Conservation (phyloP, 1,284 basidiomycete species). For the Entoloma clypeatum region DNA sequence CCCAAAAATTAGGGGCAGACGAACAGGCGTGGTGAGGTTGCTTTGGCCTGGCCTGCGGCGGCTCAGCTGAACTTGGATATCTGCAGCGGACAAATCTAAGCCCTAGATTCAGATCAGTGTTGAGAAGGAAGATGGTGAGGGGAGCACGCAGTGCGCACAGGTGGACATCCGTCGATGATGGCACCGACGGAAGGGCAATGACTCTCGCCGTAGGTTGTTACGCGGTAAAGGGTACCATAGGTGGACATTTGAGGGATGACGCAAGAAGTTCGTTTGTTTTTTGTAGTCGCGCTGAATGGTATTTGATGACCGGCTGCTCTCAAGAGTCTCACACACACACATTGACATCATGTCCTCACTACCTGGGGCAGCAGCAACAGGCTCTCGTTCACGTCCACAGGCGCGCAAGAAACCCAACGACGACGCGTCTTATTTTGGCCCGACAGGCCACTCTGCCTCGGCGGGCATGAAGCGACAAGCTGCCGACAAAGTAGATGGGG, state of each 20-base stretch:
- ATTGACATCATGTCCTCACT: constrained; percentile 34
- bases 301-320: constrained; percentile 1
- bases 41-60: constrained; percentile 94
- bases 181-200: constrained; percentile 97
- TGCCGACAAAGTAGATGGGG: constrained; percentile 57
- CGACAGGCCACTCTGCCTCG: constrained; percentile 29
- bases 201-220: constrained; percentile 97
- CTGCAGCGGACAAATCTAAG: constrained; percentile 72
- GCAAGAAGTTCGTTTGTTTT: not conserved
- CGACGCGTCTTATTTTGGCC: constrained; percentile 60
- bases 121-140: constrained; percentile 1
- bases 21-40: constrained; percentile 91
- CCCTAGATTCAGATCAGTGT: constrained; percentile 51
- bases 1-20: constrained; percentile 28
- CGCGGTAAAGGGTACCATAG: constrained; percentile 87
- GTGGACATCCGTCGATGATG: constrained; percentile 96
- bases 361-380: constrained; percentile 30
- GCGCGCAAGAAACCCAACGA: constrained; percentile 58
- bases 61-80: constrained; percentile 92
- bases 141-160: constrained; percentile 49
- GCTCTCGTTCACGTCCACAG: constrained; percentile 53
- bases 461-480: constrained; percentile 52
- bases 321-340: constrained; percentile 8
- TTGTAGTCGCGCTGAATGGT: not conserved
- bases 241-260: constrained; percentile 70